These are phyloP conservation scores for Lolium rigidum DNA, from an alignment of 176 grass and related monocot genomes.

Conservation along the genomic window DNA sequence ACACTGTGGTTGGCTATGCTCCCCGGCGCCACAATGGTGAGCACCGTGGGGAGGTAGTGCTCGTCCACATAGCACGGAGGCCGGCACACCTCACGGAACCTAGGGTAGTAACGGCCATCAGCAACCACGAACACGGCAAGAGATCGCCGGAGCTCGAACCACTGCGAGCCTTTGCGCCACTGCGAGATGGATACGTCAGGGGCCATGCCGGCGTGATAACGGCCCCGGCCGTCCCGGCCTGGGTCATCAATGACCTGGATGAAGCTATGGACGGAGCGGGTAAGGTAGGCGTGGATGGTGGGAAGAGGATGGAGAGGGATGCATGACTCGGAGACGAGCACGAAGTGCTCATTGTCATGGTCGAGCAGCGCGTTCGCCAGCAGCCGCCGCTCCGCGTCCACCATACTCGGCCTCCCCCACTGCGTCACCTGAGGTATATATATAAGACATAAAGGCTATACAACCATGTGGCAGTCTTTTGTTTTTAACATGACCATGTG, in stretches of 20 bases:
- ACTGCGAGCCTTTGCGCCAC: slow-evolving; percentile 55
- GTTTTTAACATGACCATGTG: too few species aligned
- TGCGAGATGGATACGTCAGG: slow-evolving; percentile 45
- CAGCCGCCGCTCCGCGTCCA: slow-evolving; percentile 68
- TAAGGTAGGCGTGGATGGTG: slow-evolving; percentile 50
- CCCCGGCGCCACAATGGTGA: too few species aligned
- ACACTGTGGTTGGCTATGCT: too few species aligned
- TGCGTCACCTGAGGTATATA: slow-evolving; percentile 30
- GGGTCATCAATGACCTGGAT: slow-evolving; percentile 60
- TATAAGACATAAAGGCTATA: too few species aligned
- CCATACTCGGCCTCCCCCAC: slow-evolving; percentile 59
- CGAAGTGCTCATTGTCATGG: slow-evolving; percentile 60
- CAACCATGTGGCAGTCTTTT: too few species aligned
- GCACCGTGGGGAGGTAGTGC: too few species aligned
- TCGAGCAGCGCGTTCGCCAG: slow-evolving; percentile 83
- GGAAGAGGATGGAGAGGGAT: slow-evolving; percentile 53
- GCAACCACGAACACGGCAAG: too few species aligned
- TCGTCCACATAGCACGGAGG: too few species aligned
- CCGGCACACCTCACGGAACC: not conserved
- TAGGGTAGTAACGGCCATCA: too few species aligned
- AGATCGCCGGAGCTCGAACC: too few species aligned
- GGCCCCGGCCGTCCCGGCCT: slow-evolving; percentile 48
- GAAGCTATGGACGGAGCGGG: slow-evolving; percentile 51
- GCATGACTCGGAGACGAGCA: slow-evolving; percentile 74
- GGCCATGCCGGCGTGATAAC: slow-evolving; percentile 42